Percentiles rank a stretch among this genome's conserved stretches.
These are phyloP conservation scores for Pleurotus sapidus DNA, from an alignment of 768 basidiomycete genomes.

Conservation along the genomic window DNA sequence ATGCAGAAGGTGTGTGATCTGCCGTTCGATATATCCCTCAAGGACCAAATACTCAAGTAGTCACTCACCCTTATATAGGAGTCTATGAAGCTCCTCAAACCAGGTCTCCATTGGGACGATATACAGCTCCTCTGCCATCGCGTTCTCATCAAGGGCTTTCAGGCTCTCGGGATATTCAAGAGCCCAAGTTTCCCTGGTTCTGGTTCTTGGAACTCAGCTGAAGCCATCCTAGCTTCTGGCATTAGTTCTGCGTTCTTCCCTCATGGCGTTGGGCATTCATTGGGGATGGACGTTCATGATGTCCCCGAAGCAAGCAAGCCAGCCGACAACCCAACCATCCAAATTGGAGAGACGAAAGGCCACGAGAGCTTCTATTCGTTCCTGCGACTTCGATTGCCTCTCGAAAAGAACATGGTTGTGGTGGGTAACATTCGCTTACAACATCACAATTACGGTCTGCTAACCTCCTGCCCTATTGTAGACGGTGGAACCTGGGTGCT, in stretches of 20 bases:
- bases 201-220: slow-evolving; percentile 58
- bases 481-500: slow-evolving; percentile 91
- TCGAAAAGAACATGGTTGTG: slow-evolving; percentile 82
- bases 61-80: slow-evolving; percentile 35
- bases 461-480: slow-evolving; percentile 20
- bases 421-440: slow-evolving; percentile 40
- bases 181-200: slow-evolving; percentile 43
- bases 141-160: slow-evolving; percentile 78
- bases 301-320: slow-evolving; percentile 82
- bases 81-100: slow-evolving; percentile 65
- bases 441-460: neutral
- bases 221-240: slow-evolving; percentile 73
- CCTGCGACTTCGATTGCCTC: slow-evolving; percentile 71
- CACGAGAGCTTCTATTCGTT: slow-evolving; percentile 76
- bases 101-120: slow-evolving; percentile 88
- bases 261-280: slow-evolving; percentile 87
- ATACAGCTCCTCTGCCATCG: slow-evolving; percentile 84
- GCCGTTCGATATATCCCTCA: slow-evolving; percentile 1
- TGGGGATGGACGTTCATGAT: slow-evolving; percentile 95
- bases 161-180: slow-evolving; percentile 83
- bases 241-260: slow-evolving; percentile 89
- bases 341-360: slow-evolving; percentile 24
- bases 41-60: neutral
- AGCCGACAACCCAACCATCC: slow-evolving; percentile 48
- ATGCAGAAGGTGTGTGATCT: slow-evolving; percentile 76